A percentile compares a stretch with the other conserved stretches of the same genome.
phyloP scores from a whole-genome alignment of 441 rosid species.

The Eutrema salsugineum region DNA sequence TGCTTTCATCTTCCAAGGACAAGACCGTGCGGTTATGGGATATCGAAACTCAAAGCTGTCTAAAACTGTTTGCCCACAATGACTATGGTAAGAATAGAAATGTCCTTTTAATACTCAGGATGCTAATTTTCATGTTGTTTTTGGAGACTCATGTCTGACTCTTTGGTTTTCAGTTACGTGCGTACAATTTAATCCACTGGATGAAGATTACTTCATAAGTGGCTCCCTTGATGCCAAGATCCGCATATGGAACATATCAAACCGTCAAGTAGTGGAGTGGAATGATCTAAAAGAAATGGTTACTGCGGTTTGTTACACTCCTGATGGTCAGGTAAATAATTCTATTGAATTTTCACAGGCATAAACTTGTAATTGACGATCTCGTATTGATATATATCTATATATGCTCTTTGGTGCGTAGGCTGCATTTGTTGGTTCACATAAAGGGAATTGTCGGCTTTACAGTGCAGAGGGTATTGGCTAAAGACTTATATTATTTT shows the following conservation, averaged over 20 bases:
- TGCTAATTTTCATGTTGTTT: background rate
- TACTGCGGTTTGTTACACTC: constrained; percentile 82
- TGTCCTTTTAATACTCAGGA: background rate
- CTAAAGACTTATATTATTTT: background rate
- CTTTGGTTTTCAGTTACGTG: constrained; percentile 66
- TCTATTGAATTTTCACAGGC: background rate
- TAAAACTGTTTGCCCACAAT: constrained; percentile 88
- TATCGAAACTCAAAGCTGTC: constrained; percentile 68
- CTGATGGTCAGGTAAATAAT: constrained; percentile 85
- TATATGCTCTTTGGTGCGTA: background rate
- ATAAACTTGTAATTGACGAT: background rate
- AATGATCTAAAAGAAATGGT: constrained; percentile 90
- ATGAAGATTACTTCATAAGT: constrained; percentile 81
- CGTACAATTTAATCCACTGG: constrained; percentile 88
- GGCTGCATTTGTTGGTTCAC: constrained; percentile 82
- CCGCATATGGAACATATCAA: constrained; percentile 78
- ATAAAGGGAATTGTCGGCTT: constrained; percentile 72
- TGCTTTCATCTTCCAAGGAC: constrained; percentile 97
- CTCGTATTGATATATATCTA: constrained; percentile 4
- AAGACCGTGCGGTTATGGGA: constrained; percentile 96
- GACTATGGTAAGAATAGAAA: constrained; percentile 69
- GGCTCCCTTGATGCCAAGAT: constrained; percentile 96
- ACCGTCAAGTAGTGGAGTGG: constrained; percentile 78
- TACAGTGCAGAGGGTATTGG: constrained; percentile 58
- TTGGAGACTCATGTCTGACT: background rate